These are phyloP conservation scores for Fusarium brachygibbosum DNA, from an alignment of 2,329 filamentous ascomycete species.

Conservation along the genomic window DNA sequence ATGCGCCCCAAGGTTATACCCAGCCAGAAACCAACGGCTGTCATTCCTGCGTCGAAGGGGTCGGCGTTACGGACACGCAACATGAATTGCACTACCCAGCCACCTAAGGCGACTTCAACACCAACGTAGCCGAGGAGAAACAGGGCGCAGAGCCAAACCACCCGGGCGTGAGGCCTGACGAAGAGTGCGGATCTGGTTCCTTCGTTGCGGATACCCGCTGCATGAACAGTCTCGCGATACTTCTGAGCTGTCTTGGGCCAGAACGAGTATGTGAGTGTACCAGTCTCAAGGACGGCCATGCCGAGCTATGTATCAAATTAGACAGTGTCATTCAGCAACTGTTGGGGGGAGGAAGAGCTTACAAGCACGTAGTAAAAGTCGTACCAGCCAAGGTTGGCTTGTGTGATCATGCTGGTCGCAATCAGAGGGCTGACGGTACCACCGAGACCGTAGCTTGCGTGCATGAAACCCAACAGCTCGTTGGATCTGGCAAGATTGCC, in stretches of 20 bases:
- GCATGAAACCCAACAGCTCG: constrained; percentile 76
- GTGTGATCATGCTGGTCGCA: constrained; percentile 77
- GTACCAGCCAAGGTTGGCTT: constrained; percentile 73
- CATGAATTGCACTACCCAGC: constrained; percentile 91
- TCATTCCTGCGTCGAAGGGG: constrained; percentile 78
- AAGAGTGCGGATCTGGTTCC: constrained; percentile 54
- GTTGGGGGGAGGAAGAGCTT: fast-evolving
- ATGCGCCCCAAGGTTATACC: constrained; percentile 78
- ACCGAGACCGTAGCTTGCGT: constrained; percentile 76
- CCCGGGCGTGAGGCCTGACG: constrained; percentile 58
- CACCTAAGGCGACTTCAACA: constrained; percentile 80
- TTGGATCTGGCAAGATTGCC: constrained; percentile 79
- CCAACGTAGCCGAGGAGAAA: constrained; percentile 85
- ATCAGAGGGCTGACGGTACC: constrained; percentile 77
- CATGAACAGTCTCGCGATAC: constrained; percentile 59
- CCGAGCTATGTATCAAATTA: background rate
- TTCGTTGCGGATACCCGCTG: constrained; percentile 43
- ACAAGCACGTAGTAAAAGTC: constrained; percentile 75
- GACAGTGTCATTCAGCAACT: fast-evolving
- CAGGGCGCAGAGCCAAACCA: constrained; percentile 76
- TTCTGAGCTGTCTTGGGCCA: constrained; percentile 68
- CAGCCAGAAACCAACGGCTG: constrained; percentile 84
- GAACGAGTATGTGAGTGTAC: constrained; percentile 66
- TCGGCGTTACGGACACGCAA: constrained; percentile 76
- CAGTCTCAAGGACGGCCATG: constrained; percentile 9